These are phyloP conservation scores for Acacia pycnantha DNA, from an alignment of 331 rosid species.

Conservation along the genomic window DNA sequence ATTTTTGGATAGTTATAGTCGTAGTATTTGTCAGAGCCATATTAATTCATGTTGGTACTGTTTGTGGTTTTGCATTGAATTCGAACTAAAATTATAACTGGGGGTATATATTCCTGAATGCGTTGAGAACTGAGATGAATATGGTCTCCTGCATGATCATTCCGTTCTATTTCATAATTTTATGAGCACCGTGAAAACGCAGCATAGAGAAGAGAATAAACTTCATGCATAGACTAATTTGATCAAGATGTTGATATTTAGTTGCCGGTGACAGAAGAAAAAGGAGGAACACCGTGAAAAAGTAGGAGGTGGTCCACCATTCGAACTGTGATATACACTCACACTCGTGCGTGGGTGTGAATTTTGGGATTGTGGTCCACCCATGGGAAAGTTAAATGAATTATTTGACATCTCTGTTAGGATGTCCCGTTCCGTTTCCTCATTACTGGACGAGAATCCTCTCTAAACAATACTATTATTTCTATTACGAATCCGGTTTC, in stretches of 20 bases:
- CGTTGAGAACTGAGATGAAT: neutral
- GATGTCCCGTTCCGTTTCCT: constrained; percentile 7
- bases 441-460: constrained; percentile 29
- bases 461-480: constrained; percentile 24
- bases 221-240: neutral
- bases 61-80: neutral
- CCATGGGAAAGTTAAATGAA: constrained; percentile 35
- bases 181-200: neutral
- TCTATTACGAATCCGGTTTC: neutral
- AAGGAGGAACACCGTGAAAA: constrained; percentile 11
- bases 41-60: neutral
- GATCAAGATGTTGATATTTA: constrained; percentile 3
- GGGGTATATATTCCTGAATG: neutral
- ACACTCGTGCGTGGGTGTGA: neutral
- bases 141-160: constrained; percentile 10
- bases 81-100: neutral
- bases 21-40: neutral
- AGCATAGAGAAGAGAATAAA: neutral
- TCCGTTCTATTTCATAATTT: neutral
- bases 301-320: constrained; percentile 65
- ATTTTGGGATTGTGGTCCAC: constrained; percentile 60
- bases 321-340: constrained; percentile 32
- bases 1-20: neutral
- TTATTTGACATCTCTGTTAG: constrained; percentile 21
- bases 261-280: constrained; percentile 10